Percentiles rank a stretch among this genome's conserved stretches.
Evolutionary conservation across 2,329 filamentous ascomycete genomes (phyloP).

Genomic region (Penicillium aurantiogriseum): DNA sequence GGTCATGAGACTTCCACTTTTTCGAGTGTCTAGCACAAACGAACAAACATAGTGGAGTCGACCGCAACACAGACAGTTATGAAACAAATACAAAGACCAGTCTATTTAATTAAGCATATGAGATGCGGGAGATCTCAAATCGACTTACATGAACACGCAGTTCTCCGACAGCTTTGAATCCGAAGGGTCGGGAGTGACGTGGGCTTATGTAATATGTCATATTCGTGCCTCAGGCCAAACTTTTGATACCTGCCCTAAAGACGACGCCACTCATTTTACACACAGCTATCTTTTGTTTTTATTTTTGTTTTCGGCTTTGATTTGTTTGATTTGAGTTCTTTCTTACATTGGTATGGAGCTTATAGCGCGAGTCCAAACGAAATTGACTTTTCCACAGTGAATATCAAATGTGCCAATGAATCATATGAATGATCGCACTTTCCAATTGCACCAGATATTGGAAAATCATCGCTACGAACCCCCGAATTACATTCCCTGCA

Average conservation of each 20-base stretch:
- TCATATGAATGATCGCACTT: background rate
- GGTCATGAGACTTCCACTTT: background rate
- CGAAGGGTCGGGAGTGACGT: constrained; percentile 1
- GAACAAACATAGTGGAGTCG: background rate
- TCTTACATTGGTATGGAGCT: too few relatives aligned
- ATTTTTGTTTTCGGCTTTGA: background rate
- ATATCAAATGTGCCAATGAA: background rate
- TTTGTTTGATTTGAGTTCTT: background rate
- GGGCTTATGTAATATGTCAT: background rate
- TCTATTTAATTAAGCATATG: background rate
- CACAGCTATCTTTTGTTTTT: background rate
- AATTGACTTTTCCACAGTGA: too few relatives aligned
- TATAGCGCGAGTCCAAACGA: too few relatives aligned
- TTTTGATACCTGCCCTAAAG: background rate
- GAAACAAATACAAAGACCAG: background rate
- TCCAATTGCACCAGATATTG: background rate
- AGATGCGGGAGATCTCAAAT: background rate
- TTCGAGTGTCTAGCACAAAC: constrained; percentile 3
- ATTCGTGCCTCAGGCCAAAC: background rate
- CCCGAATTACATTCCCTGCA: too few relatives aligned
- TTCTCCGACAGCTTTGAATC: background rate
- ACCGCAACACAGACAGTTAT: background rate
- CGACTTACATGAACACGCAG: background rate
- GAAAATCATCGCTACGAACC: too few relatives aligned
- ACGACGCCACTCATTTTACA: background rate